Evolutionary conservation across 2,329 filamentous ascomycete species (phyloP), one percentile per base, ranked within the genome.

Genomic region (Sordariomycetes sp.): DNA sequence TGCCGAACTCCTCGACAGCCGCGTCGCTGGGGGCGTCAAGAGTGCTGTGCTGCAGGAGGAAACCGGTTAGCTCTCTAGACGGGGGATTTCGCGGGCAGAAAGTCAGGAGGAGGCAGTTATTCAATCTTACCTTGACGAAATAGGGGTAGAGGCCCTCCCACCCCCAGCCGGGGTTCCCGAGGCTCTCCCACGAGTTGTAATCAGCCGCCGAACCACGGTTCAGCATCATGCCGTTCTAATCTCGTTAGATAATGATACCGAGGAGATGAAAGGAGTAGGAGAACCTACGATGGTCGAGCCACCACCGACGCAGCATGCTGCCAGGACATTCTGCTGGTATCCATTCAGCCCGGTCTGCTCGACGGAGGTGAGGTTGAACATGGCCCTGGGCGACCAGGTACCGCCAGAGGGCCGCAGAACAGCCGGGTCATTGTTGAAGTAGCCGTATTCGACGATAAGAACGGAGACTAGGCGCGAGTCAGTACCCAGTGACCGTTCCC

Each of bases 101-200:
- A 11, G 37, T 5, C 3, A 18, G 12, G 37, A 46, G 40, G 1
- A 46, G 16, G 18, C 11, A 6, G 14, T 7, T 46, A 7, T n/a
- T 6, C 12, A 20, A 20, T 53, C 64, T 63, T 50, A 70, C 70
- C 63, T 72, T 72, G 53, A 64, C 62, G 51, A 70, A 67, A 59
- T 73, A 73, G 1, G 69, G 69, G 22, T 62, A 63, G 18, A 72
- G 59, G n/a, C 61, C 55, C 14, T 65, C 60, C 34, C 60, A 68
- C 50, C 63, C 60, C 66, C 66, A 68, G 22, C 65, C 65, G 1
- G 61, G 46, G 52, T 68, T 68, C 18, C 66, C 66, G 7, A 68
- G 61, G 1, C 59, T 55, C n/a, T 54, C 61, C 66, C 66, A 68
- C 3, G 63, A 62, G 46, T 68, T 53, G 43, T 56, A 58, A n/a